Conservation (phyloP, 2,329 filamentous ascomycete genomes). For the Fusarium torreyae region DNA sequence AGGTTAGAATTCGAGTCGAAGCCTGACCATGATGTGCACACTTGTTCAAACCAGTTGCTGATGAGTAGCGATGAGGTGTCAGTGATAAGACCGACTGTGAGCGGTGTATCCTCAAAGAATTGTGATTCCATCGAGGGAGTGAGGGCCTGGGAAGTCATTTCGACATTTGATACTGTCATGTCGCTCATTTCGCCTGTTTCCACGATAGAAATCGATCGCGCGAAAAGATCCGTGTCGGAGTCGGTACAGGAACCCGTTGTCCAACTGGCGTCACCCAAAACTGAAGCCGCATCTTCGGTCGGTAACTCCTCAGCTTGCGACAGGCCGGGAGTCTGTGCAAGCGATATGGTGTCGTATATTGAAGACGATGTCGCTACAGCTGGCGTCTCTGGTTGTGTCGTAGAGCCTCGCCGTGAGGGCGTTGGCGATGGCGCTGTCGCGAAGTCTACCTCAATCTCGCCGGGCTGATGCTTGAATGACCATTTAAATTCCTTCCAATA, state of each 20-base stretch:
- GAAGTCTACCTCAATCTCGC: conserved; percentile 32
- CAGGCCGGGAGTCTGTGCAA: neutral
- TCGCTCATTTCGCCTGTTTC: conserved; percentile 3
- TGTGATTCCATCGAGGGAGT: conserved; percentile 21
- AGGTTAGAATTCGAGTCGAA: conserved; percentile 58
- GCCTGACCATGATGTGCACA: conserved; percentile 59
- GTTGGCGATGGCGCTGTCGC: conserved; percentile 22
- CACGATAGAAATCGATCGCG: conserved; percentile 15
- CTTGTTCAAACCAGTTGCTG: conserved; percentile 58
- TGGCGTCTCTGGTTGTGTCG: conserved; percentile 17
- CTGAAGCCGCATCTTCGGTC: conserved; percentile 14
- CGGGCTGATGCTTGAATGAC: conserved; percentile 60
- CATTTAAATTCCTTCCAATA: conserved; percentile 56
- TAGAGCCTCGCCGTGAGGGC: conserved; percentile 24
- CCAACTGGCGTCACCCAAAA: conserved; percentile 32
- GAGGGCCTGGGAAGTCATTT: conserved; percentile 17
- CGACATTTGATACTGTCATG: conserved; percentile 19
- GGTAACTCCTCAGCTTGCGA: conserved; percentile 21
- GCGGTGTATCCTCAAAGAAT: conserved; percentile 32
- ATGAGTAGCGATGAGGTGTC: conserved; percentile 55
- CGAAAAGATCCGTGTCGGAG: conserved; percentile 33
- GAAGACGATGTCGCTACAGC: neutral
- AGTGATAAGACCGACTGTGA: conserved; percentile 44
- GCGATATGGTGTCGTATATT: neutral
- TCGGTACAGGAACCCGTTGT: conserved; percentile 35